Percentiles rank a stretch among this genome's conserved stretches.
Conservation (phyloP, 257 asterid genomes). For the Mitragyna speciosa region DNA sequence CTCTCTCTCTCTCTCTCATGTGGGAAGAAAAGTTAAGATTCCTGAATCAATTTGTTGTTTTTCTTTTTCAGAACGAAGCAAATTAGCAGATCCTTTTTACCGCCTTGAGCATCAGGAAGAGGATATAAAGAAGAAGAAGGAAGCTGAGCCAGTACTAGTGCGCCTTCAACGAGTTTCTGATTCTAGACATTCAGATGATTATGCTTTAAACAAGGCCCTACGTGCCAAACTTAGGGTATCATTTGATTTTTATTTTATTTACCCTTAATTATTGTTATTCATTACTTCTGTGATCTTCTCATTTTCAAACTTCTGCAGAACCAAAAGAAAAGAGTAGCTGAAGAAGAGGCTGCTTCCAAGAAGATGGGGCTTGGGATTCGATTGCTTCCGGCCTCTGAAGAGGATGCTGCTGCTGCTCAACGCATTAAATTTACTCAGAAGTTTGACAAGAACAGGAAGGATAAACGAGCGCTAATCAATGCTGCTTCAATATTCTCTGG, state of each 20-base stretch:
- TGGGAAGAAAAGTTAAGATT: neutral
- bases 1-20: neutral
- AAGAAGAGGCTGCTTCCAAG: constrained; percentile 72
- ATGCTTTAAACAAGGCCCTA: constrained; percentile 71
- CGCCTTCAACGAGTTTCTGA: constrained; percentile 88
- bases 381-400: constrained; percentile 68
- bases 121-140: constrained; percentile 86
- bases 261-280: neutral
- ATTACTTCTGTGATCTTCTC: neutral
- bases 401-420: constrained; percentile 67
- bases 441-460: constrained; percentile 68
- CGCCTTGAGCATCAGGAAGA: constrained; percentile 95
- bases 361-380: constrained; percentile 78
- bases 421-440: constrained; percentile 58
- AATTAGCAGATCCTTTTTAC: constrained; percentile 83
- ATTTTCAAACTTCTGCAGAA: constrained; percentile 22
- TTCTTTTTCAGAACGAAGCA: constrained; percentile 54
- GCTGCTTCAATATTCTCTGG: constrained; percentile 76
- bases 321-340: constrained; percentile 87
- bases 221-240: constrained; percentile 72
- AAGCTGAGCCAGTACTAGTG: constrained; percentile 87
- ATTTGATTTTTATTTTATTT: neutral
- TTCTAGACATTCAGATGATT: constrained; percentile 77
- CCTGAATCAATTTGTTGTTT: neutral
- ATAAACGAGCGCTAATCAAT: constrained; percentile 73